Conservation (phyloP, 176 grass and related monocot species). For the Cenchrus purpureus region DNA sequence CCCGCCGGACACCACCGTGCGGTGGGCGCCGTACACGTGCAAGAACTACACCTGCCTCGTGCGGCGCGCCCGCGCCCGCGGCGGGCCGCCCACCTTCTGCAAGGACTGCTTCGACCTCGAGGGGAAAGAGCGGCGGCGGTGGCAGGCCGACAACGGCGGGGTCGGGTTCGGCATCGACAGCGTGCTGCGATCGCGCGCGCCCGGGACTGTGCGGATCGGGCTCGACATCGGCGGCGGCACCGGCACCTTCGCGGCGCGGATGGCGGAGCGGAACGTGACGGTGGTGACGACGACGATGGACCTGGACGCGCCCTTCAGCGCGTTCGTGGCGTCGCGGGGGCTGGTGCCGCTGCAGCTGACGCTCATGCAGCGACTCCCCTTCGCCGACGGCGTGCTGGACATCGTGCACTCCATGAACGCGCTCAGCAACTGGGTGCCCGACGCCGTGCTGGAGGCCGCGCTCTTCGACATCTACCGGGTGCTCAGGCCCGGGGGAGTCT, state of each 20-base stretch:
- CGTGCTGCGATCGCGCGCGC: slow-evolving; percentile 46
- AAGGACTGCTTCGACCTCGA: slow-evolving; percentile 91
- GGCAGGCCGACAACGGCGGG: slow-evolving; percentile 60
- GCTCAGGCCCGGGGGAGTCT: slow-evolving; percentile 72
- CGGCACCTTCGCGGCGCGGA: slow-evolving; percentile 80
- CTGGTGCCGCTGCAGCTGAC: slow-evolving; percentile 74
- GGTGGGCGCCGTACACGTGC: slow-evolving; percentile 79
- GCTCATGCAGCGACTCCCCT: slow-evolving; percentile 73
- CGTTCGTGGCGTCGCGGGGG: slow-evolving; percentile 73
- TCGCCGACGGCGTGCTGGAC: slow-evolving; percentile 75
- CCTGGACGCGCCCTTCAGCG: slow-evolving; percentile 76
- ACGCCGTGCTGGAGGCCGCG: slow-evolving; percentile 64
- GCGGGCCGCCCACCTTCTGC: slow-evolving; percentile 68
- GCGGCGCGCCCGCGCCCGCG: slow-evolving; percentile 46
- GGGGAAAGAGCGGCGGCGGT: slow-evolving; percentile 71
- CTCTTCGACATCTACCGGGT: slow-evolving; percentile 82
- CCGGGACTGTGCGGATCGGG: slow-evolving; percentile 70
- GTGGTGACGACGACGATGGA: slow-evolving; percentile 84
- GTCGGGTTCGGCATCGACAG: slow-evolving; percentile 65
- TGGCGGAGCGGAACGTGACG: slow-evolving; percentile 75
- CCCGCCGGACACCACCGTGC: slow-evolving; percentile 68
- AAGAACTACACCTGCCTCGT: slow-evolving; percentile 96
- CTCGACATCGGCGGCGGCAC: slow-evolving; percentile 89
- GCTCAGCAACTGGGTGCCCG: slow-evolving; percentile 73
- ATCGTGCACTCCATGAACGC: slow-evolving; percentile 84